A percentile compares a stretch with the other conserved stretches of the same genome.
Evolutionary conservation across 2,329 filamentous ascomycete genomes (phyloP).

Genomic region (Periconia macrospinosa): DNA sequence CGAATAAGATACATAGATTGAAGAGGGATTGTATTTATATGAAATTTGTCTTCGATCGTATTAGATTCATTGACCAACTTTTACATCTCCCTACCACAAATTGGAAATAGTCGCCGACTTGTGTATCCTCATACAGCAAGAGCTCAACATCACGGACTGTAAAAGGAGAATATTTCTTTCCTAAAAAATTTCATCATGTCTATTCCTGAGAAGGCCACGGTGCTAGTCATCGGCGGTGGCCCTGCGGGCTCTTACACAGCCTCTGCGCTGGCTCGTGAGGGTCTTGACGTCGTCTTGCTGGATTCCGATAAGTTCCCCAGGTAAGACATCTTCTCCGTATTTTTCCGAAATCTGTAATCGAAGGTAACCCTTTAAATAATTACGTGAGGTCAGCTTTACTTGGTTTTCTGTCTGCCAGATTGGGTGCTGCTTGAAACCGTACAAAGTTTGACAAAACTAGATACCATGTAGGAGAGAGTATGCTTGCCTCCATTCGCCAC

Average conservation of each 20-base stretch:
- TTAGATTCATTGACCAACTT: neutral
- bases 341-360: too few species aligned
- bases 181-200: neutral
- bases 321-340: neutral
- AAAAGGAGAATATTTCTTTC: neutral
- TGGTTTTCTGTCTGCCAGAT: neutral
- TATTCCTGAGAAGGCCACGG: slow-evolving; percentile 11
- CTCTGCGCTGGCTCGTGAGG: slow-evolving; percentile 48
- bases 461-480: slow-evolving; percentile 29
- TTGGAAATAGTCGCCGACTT: neutral
- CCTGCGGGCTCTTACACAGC: slow-evolving; percentile 53
- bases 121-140: neutral
- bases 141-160: neutral
- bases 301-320: slow-evolving; percentile 44
- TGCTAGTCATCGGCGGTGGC: slow-evolving; percentile 51
- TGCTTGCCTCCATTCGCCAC: slow-evolving; percentile 15
- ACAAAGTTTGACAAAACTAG: neutral
- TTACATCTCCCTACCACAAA: neutral
- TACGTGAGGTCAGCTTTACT: too few species aligned
- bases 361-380: too few species aligned
- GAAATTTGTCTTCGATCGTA: too few species aligned
- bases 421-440: neutral
- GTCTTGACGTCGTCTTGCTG: slow-evolving; percentile 48
- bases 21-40: too few species aligned
- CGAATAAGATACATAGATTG: neutral